Percentiles rank a stretch among this genome's conserved stretches.
These are phyloP conservation scores for Phytopythium helicoides DNA, from an alignment of 352 stramenopile species.

Conservation along the genomic window DNA sequence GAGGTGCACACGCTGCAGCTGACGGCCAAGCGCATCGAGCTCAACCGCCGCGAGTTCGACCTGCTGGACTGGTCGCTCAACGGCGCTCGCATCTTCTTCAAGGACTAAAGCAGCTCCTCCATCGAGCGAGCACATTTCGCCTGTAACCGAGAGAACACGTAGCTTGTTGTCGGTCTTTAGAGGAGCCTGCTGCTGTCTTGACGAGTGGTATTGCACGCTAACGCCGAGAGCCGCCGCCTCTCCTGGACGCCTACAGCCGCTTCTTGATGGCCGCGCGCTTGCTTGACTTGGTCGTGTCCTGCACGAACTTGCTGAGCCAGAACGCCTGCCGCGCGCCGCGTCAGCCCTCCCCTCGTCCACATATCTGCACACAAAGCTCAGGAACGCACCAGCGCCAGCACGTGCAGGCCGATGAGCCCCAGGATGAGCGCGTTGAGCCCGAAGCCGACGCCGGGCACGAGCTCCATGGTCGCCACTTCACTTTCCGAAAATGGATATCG, in stretches of 20 bases:
- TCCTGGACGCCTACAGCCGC: conserved; percentile 37
- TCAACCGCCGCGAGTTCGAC: conserved; percentile 87
- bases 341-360: neutral
- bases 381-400: conserved; percentile 59
- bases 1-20: conserved; percentile 86
- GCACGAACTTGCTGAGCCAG: conserved; percentile 63
- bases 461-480: neutral
- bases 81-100: conserved; percentile 92
- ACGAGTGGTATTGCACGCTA: too few species aligned
- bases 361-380: too few species aligned
- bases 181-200: too few species aligned
- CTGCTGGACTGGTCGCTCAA: conserved; percentile 91
- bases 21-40: conserved; percentile 83
- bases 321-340: conserved; percentile 26
- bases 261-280: conserved; percentile 41
- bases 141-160: neutral
- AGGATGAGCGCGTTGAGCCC: conserved; percentile 68
- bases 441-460: conserved; percentile 25
- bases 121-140: neutral
- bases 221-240: neutral
- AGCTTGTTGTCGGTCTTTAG: too few species aligned
- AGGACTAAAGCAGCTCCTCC: conserved; percentile 42
- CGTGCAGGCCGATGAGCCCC: conserved; percentile 64
- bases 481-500: too few species aligned
- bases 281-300: conserved; percentile 47